Conservation (phyloP, 2,329 filamentous ascomycete genomes). For the Phyllosticta citrichinensis region DNA sequence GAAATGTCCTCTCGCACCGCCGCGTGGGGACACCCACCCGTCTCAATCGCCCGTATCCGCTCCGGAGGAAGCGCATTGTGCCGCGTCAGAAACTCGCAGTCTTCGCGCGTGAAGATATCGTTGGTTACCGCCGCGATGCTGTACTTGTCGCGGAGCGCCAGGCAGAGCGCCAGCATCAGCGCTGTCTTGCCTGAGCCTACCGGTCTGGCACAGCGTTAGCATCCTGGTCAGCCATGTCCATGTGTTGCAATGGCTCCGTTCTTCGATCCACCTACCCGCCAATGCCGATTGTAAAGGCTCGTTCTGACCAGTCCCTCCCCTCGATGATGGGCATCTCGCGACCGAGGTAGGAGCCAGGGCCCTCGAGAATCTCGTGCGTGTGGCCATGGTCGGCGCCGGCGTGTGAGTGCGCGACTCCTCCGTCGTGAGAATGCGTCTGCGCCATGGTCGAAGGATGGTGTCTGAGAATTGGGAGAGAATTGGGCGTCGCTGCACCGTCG, state of each 20-base stretch:
- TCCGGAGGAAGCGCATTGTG: constrained; percentile 71
- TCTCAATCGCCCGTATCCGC: constrained; percentile 93
- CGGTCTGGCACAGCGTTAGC: constrained; percentile 64
- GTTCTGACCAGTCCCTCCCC: constrained; percentile 74
- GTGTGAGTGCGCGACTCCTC: constrained; percentile 35
- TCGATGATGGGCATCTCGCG: constrained; percentile 92
- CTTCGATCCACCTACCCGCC: constrained; percentile 60
- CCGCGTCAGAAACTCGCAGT: constrained; percentile 91
- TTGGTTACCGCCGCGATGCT: constrained; percentile 94
- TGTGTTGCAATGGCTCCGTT: neutral
- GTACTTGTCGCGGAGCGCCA: constrained; percentile 67
- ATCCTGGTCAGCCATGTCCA: constrained; percentile 41
- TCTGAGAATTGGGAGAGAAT: neutral
- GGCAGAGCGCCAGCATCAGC: constrained; percentile 88
- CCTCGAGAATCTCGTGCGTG: constrained; percentile 88
- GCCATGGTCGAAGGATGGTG: neutral
- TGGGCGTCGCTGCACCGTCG: neutral
- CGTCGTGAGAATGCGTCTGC: constrained; percentile 43
- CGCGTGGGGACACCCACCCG: constrained; percentile 91
- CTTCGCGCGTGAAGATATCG: constrained; percentile 96
- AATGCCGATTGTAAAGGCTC: constrained; percentile 95
- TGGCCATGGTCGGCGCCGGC: constrained; percentile 69
- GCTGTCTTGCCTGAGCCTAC: constrained; percentile 97
- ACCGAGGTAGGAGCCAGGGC: constrained; percentile 78
- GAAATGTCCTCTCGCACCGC: constrained; percentile 96